Conservation (phyloP, 257 asterid species). For the Voacanga thouarsii region DNA sequence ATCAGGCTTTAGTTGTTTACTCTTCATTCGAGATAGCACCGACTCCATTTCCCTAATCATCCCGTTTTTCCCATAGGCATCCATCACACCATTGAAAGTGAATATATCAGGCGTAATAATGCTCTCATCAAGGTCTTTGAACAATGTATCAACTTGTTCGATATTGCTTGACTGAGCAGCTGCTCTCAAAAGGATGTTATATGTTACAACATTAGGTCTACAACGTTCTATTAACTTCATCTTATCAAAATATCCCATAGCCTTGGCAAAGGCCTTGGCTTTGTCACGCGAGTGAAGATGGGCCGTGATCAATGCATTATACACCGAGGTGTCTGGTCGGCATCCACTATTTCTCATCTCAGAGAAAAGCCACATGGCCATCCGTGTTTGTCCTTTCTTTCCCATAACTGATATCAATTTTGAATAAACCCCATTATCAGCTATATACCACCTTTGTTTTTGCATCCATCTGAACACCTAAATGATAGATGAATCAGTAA, state of each 20-base stretch:
- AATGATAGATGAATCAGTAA: slow-evolving; percentile 13
- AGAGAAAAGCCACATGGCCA: slow-evolving; percentile 99
- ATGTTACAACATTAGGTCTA: slow-evolving; percentile 72
- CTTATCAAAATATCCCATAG: slow-evolving; percentile 72
- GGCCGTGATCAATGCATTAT: slow-evolving; percentile 85
- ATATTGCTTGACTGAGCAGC: slow-evolving; percentile 71
- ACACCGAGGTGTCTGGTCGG: slow-evolving; percentile 86
- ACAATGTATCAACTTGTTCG: slow-evolving; percentile 62
- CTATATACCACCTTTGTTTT: slow-evolving; percentile 89
- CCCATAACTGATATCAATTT: slow-evolving; percentile 96
- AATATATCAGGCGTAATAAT: slow-evolving; percentile 65
- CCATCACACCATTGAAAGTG: slow-evolving; percentile 95
- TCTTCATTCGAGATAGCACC: slow-evolving; percentile 70
- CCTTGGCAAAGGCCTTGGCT: slow-evolving; percentile 73
- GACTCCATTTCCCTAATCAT: slow-evolving; percentile 87
- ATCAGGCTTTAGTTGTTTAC: slow-evolving; percentile 73
- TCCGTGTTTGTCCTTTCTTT: slow-evolving; percentile 83
- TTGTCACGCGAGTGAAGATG: slow-evolving; percentile 88
- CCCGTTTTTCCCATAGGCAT: slow-evolving; percentile 90
- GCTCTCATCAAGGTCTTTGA: slow-evolving; percentile 72
- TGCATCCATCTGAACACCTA: slow-evolving; percentile 99
- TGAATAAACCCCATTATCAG: slow-evolving; percentile 93
- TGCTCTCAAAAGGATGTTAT: slow-evolving; percentile 90
- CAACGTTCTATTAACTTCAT: slow-evolving; percentile 91
- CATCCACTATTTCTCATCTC: slow-evolving; percentile 99